Evolutionary conservation across 2,329 filamentous ascomycete genomes (phyloP), one percentile per base, ranked within the genome.

Genomic region (Xylaria sp.): DNA sequence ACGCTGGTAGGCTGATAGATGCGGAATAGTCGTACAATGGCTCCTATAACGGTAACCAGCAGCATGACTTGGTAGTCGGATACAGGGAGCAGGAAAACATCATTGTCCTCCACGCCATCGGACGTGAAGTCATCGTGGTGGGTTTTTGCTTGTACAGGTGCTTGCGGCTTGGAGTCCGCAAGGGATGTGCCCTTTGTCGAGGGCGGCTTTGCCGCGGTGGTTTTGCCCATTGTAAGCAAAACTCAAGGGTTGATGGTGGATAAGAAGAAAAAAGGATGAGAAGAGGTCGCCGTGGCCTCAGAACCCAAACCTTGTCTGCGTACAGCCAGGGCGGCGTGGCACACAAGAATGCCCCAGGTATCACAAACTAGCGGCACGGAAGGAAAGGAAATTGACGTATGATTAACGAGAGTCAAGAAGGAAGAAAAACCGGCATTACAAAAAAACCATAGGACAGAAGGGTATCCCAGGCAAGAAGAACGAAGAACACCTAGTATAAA

Each of bases 1-100:
- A 99, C 96, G 77, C 94, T 98, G 77, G 90, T 92, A 65, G 96
- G 96, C 81, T 98, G 93, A 81, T 97, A 98, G 83, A 99, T 98
- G 78, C 93, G 91, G 85, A 97, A 99, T 72, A 98, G 83, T 72
- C 96, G 92, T 73, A 99, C 93, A 73, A 91, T 83, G 64, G 91
- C 87, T 60, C 92, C 93, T 71, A 98, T 76, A 21, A 94, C 74
- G 60, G 93, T 97, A 73, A 98, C 82, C 60, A 87, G 82, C 23
- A 89, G 83, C 80, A 97, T 86, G 71, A 93, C 81, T 81, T 93
- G 88, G 84, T 96, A 98, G 83, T 98, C 96, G 27, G 90, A 91
- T 66, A 87, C 82, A 42, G 94, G 93, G 25, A 99, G 89, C 62
- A 93, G 88, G 82, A 98, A 94, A 77, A 98, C 90, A 84, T 98